Conservation (phyloP, 2,329 filamentous ascomycete species). For the Fusarium sp. region DNA sequence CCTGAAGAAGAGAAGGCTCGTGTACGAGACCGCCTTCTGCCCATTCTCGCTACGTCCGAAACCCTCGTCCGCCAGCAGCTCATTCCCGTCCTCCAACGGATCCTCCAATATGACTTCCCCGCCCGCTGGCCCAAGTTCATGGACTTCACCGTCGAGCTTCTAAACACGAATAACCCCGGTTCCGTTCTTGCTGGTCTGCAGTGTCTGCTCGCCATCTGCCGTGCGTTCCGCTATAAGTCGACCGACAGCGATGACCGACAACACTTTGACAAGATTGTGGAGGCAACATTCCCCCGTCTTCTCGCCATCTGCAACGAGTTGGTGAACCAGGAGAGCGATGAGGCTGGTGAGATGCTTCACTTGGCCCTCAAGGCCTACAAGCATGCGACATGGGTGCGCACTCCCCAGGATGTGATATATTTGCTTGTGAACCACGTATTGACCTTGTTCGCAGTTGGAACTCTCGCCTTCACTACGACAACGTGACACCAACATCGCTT, state of each 20-base stretch:
- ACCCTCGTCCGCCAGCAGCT: slow-evolving; percentile 90
- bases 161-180: slow-evolving; percentile 85
- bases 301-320: slow-evolving; percentile 88
- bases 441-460: slow-evolving; percentile 74
- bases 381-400: slow-evolving; percentile 88
- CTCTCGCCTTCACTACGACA: slow-evolving; percentile 81
- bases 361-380: slow-evolving; percentile 97
- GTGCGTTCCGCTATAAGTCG: slow-evolving; percentile 92
- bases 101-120: slow-evolving; percentile 95
- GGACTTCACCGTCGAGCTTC: slow-evolving; percentile 88
- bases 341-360: slow-evolving; percentile 96
- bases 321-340: slow-evolving; percentile 89
- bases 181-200: slow-evolving; percentile 94
- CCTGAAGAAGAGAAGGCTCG: slow-evolving; percentile 88
- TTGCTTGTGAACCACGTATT: slow-evolving; percentile 4
- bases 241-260: slow-evolving; percentile 78
- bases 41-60: slow-evolving; percentile 83
- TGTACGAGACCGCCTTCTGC: slow-evolving; percentile 88
- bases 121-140: slow-evolving; percentile 94
- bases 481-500: slow-evolving; percentile 86
- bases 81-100: slow-evolving; percentile 93
- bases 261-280: slow-evolving; percentile 95
- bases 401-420: slow-evolving; percentile 5
- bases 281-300: slow-evolving; percentile 88
- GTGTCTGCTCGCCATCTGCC: slow-evolving; percentile 92